phyloP scores from a whole-genome alignment of 805 yeast genomes.

The Blastobotrys terrestris region DNA sequence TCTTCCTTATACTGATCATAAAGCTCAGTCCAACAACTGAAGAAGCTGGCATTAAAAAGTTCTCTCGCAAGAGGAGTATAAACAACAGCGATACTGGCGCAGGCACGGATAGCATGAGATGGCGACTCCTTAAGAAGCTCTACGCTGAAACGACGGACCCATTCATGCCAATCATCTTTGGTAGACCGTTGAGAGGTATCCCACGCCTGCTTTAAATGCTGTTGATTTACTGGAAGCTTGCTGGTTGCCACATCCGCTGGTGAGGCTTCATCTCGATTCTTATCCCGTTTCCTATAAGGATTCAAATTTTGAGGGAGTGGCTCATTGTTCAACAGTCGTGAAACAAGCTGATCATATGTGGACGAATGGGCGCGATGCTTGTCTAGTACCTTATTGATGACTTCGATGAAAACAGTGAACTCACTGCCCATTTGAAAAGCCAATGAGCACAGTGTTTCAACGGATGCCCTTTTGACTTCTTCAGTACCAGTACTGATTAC shows the following conservation, averaged over 20 bases:
- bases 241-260: slow-evolving; percentile 64
- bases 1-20: slow-evolving; percentile 88
- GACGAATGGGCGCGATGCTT: slow-evolving; percentile 61
- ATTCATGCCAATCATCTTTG: slow-evolving; percentile 95
- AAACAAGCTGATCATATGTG: slow-evolving; percentile 74
- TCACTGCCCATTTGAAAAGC: slow-evolving; percentile 78
- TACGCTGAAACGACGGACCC: slow-evolving; percentile 83
- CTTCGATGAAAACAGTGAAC: slow-evolving; percentile 79
- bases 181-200: slow-evolving; percentile 85
- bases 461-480: slow-evolving; percentile 57
- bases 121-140: slow-evolving; percentile 89
- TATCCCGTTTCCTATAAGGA: slow-evolving; percentile 42
- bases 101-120: slow-evolving; percentile 88
- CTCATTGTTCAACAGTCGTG: slow-evolving; percentile 73
- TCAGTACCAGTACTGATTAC: slow-evolving; percentile 48
- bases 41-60: slow-evolving; percentile 88
- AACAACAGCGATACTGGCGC: slow-evolving; percentile 81
- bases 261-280: slow-evolving; percentile 46
- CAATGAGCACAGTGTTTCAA: slow-evolving; percentile 71
- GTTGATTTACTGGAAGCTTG: slow-evolving; percentile 66
- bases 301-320: slow-evolving; percentile 74
- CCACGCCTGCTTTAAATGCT: slow-evolving; percentile 74
- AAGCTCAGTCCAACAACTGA: slow-evolving; percentile 91
- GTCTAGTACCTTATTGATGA: slow-evolving; percentile 55
- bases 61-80: slow-evolving; percentile 86